Base-by-base conservation (phyloP, 805 yeast species). In the Torulaspora microellipsoides region DNA sequence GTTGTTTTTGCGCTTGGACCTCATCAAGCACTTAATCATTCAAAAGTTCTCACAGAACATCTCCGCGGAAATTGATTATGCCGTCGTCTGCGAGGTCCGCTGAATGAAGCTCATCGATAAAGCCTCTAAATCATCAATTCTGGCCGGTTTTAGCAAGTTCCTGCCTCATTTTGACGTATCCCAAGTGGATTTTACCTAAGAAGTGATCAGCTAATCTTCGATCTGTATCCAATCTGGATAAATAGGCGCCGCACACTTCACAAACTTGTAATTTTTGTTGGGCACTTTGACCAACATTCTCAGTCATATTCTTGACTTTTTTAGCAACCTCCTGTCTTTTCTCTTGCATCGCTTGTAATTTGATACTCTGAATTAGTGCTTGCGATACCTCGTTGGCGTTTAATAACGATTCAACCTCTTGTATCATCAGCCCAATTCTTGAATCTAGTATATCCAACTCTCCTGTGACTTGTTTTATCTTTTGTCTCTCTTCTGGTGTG, bases 181-280 rank as follows among this genome's bases (percentile, higher is more conserved):
- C 91, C 50, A 85, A 60, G 67, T 90, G 97, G 46, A 86, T 78
- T 55, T 87, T 88, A 1, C 98, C 98, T 17, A 81, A 66, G 60
- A 87, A 89, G 63, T 90, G 97, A 54, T 86, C 96, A 1, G 91
- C 95, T 49, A 90, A 69, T 53, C 97, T 73, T 60, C 89, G 73
- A 60, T 90, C 97, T 46, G 84, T 86, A 62, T 90, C 98, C 43
- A 89, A 67, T 48, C 91, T 70, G 8, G 95, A 85, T 31, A 91
- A 68, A 57, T 83, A 88, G 0, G 95, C 95, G 1, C 95, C 96
- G 66, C 98, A 90, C 1, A 79, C 80, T 50, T 79, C 85, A 65
- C 98, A 90, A 1, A 87, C 95, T 62, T 89, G 96, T 36, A 90
- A 70, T 61, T 87, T 86, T 56, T 90, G 97, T 58, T 85, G 95